Conservation (phyloP, 129 eudicot species). For the Dittrichia graveolens region DNA sequence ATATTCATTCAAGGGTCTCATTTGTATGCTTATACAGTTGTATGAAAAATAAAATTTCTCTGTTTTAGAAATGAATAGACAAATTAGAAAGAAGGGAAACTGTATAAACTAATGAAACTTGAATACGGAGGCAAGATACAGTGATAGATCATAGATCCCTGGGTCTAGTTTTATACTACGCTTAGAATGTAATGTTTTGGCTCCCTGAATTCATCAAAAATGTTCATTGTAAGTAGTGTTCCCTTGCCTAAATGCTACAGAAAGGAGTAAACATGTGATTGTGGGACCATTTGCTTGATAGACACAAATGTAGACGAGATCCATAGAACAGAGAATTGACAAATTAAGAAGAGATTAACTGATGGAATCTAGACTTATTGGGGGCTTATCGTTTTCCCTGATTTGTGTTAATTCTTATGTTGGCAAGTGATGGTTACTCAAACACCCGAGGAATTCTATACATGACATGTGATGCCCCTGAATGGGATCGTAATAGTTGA, state of each 20-base stretch:
- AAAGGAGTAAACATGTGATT: conserved; percentile 28
- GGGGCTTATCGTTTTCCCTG: not conserved
- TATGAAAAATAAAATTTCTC: not conserved
- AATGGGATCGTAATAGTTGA: not conserved
- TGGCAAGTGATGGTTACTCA: not conserved
- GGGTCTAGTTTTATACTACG: not conserved
- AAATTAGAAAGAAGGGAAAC: conserved; percentile 1
- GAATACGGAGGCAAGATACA: conserved; percentile 18
- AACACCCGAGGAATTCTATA: not conserved
- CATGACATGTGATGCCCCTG: no score
- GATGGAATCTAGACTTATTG: not conserved
- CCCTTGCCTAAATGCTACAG: conserved; percentile 1
- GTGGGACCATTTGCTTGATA: conserved; percentile 17
- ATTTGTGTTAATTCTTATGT: conserved; percentile 1
- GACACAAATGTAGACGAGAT: not conserved
- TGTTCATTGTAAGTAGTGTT: conserved; percentile 17
- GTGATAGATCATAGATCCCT: not conserved
- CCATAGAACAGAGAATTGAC: not conserved
- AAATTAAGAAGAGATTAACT: not conserved
- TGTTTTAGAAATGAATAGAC: conserved; percentile 14
- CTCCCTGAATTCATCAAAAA: conserved; percentile 1
- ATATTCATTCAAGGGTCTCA: conserved; percentile 17
- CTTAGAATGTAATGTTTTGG: conserved; percentile 12
- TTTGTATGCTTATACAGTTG: conserved; percentile 17
- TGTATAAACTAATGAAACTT: conserved; percentile 4